A percentile compares a stretch with the other conserved stretches of the same genome.
phyloP scores from a whole-genome alignment of 208 protist species.

The Acanthamoeba triangularis region DNA sequence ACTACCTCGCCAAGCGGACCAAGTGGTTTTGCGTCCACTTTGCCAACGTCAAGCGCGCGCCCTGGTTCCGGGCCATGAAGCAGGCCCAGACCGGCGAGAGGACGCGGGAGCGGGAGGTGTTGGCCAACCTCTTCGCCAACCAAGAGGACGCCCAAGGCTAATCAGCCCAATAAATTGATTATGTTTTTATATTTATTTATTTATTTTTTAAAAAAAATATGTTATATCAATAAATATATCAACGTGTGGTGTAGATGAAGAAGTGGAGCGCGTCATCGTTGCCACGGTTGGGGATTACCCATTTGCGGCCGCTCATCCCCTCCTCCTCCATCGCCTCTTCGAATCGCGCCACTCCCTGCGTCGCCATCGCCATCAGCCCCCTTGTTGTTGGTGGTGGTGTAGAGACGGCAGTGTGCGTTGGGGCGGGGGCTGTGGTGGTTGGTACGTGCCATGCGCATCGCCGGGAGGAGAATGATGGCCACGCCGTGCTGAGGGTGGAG shows the following conservation, averaged over 20 bases:
- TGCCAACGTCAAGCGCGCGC: constrained; percentile 30
- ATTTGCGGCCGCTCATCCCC: not conserved
- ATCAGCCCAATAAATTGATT: no score
- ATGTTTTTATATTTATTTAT: no score
- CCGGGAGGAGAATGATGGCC: not conserved
- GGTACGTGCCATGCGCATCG: constrained; percentile 12
- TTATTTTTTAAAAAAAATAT: no score
- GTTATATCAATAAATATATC: no score
- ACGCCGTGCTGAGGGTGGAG: constrained; percentile 27
- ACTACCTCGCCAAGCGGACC: constrained; percentile 72
- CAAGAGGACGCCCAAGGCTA: no score
- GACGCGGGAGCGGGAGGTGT: not conserved
- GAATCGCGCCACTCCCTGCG: constrained; percentile 33
- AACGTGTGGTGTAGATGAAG: not conserved
- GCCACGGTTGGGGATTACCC: constrained; percentile 25
- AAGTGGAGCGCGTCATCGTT: constrained; percentile 39
- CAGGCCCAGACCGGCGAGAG: not conserved
- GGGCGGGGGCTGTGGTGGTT: no score
- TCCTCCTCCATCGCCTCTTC: constrained; percentile 19
- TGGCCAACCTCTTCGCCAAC: not conserved
- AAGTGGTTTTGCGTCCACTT: constrained; percentile 76
- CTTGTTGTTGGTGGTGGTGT: no score
- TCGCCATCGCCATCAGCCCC: no score
- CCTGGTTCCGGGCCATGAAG: constrained; percentile 62
- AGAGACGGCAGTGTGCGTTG: no score